phyloP scores from a whole-genome alignment of 495 filamentous ascomycete species.

The Podospora anserina region DNA sequence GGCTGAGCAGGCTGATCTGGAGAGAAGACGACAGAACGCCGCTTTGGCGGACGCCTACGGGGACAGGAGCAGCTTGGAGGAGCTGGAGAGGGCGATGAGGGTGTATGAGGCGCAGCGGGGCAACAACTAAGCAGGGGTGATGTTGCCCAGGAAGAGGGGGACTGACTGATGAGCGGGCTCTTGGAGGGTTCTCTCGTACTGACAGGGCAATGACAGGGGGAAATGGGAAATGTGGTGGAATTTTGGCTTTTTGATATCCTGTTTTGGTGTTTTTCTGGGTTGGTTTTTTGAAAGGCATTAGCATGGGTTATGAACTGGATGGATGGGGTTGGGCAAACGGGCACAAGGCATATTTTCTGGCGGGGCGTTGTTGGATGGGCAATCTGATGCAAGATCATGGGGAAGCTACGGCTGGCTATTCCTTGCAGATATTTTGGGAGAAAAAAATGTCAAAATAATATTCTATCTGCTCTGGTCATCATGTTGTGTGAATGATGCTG shows the following conservation, averaged over 20 bases:
- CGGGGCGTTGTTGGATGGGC: background rate
- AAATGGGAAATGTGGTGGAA: background rate
- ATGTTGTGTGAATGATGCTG: background rate
- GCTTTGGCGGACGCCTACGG: conserved; percentile 55
- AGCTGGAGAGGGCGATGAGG: conserved; percentile 57
- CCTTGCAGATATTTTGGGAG: background rate
- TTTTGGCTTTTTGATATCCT: conserved; percentile 1
- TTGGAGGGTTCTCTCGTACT: background rate
- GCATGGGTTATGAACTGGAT: background rate
- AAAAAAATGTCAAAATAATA: background rate
- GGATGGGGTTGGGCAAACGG: background rate
- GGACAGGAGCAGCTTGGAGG: conserved; percentile 54
- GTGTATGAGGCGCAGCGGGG: conserved; percentile 44
- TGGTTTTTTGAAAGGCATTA: background rate
- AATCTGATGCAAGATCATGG: background rate
- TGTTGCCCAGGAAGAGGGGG: background rate
- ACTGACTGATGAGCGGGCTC: background rate
- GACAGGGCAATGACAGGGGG: background rate
- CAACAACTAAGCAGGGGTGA: conserved; percentile 22
- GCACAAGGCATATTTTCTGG: background rate
- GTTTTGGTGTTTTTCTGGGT: background rate
- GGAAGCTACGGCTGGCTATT: background rate
- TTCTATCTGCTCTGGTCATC: background rate
- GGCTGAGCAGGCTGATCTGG: conserved; percentile 25
- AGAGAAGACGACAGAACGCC: conserved; percentile 27